Base-by-base conservation (phyloP, 345 rosid species). In the Heritiera fomes region DNA sequence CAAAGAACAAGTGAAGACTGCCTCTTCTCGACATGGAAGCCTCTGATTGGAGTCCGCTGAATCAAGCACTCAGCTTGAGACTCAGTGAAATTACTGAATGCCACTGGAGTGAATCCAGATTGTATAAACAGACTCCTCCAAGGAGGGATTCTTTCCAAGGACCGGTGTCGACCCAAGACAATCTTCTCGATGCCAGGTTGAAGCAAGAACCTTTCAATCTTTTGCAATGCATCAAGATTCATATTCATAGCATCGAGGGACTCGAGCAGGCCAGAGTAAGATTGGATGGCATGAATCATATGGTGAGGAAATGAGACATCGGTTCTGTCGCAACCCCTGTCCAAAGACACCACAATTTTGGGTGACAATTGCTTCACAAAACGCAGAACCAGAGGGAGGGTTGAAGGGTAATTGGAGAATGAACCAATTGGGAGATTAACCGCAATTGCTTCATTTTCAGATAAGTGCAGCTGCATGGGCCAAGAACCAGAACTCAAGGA, bases 1-100 rank as follows among this genome's bases (percentile, higher is more conserved):
- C 89, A 93, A 47, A 95, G 89, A 55, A 88, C 92, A n/a, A 95
- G 96, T 20, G 89, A 87, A 50, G 88, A 83, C 77, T 92, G 96
- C 62, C 87, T 86, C 84, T 91, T 95, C 84, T 92, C 99, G 14
- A 92, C 90, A 23, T 88, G 92, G 84, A 95, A 95, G 38, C 99
- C 99, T 86, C 90, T 84, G 20, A 80, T 91, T 7, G 81, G 87
- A 70, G 85, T 87, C 82, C 98, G 84, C 83, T 88, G 91, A 65
- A 95, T 79, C 82, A 95, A 84, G 77, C 91, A 91, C 69, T 93
- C 97, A 12, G 99, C 99, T 70, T 95, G 99, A 49, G 92, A 86
- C 78, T 92, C 98, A 6, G 95, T 88, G 78, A 91, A 91, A 79
- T 88, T 88, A 78, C 99, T 95, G 78, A 95, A 89, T 28, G 86